Evolutionary conservation across 441 rosid genomes (phyloP), one percentile per base, ranked within the genome.

Genomic region (Dalechampia spathulata): DNA sequence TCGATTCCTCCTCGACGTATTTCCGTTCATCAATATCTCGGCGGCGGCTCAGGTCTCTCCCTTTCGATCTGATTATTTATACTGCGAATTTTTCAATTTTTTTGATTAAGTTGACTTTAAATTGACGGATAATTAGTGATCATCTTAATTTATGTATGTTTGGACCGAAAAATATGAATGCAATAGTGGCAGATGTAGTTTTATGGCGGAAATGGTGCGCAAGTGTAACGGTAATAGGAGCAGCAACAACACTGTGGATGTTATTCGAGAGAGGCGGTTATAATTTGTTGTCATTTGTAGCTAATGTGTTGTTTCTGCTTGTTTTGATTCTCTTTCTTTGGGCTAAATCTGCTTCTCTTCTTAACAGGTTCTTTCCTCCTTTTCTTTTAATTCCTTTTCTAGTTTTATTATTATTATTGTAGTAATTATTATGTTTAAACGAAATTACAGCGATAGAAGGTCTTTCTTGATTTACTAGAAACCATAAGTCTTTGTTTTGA

Each of bases 341-440:
- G 99, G 92, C 92, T 23, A 92, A 92, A 81, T 92, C 99, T 62
- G 99, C 99, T 66, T 68, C 80, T 38, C 92, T 92, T 58, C 90
- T 92, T 56, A 86, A 89, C 63, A 76, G 98, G 98, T 91, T 19
- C 7, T 21, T 7, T 34, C 7, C 14, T 21, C 27, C 23, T 7
- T 28, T 14, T 16, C 15, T 52, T 12, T 46, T 20, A 16, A 1
- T 11, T 14, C 19, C 12, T 6, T 44, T 51, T 14, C 0, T 1
- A 14, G 1, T 41, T 11, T 19, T 17, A 30, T 30, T 30, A 30
- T 8, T 30, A 30, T 8, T 30, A 30, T 30, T 30, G 8, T 30
- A 30, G 34, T 30, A 3, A 4, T 30, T 30, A 8, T 30, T 30
- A n/a, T n/a, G n/a, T n/a, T n/a, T n/a, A n/a, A n/a, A n/a, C n/a